Base-by-base conservation (phyloP, 1,284 basidiomycete species). In the Microstroma glucosiphilum region DNA sequence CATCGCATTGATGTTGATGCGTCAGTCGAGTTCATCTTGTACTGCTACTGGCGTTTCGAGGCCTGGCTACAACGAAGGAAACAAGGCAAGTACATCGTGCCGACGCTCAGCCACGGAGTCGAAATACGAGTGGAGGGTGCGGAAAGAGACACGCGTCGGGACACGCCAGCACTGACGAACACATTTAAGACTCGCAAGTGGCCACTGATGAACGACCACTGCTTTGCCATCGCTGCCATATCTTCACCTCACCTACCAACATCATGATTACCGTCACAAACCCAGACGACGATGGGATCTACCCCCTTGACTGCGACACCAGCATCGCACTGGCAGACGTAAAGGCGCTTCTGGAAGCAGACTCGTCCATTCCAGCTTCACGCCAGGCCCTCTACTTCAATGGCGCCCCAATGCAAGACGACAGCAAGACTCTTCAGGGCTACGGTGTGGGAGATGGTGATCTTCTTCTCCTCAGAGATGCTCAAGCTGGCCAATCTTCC, bases 301-400 rank as follows among this genome's bases (percentile, higher is more conserved):
- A 67, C 48, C 64, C 72, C 51, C 58, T 78, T 51, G 75, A 77
- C 40, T 70, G 68, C 17, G 73, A 73, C 57, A 59, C 69, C 11
- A 60, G 61, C 40, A 76, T 77, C 61, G 73, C 76, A 40, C 19
- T 78, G 4, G 75, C 75, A 37, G 73, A 76, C 51, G 60, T 78
- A 37, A 68, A 73, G 59, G 76, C 73, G 1, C 49, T 76, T 19
- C 64, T 77, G 26, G 76, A 76, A 26, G 71, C 62, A 17, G 77
- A 77, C 49, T 41, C 69, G 1, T 49, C 56, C 41, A 69, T 77
- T 25, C 70, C 76, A 2, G 58, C 67, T 1, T 62, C 63, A 3
- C 55, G 64, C 1, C 76, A 77, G 59, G 59, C 60, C 42, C 65
- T 78, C 19, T 55, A 64, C 25, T 69, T 64, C 61, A 62, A 68